Evolutionary conservation across 208 protist species (phyloP).

Genomic region (Phytomonas sp.): DNA sequence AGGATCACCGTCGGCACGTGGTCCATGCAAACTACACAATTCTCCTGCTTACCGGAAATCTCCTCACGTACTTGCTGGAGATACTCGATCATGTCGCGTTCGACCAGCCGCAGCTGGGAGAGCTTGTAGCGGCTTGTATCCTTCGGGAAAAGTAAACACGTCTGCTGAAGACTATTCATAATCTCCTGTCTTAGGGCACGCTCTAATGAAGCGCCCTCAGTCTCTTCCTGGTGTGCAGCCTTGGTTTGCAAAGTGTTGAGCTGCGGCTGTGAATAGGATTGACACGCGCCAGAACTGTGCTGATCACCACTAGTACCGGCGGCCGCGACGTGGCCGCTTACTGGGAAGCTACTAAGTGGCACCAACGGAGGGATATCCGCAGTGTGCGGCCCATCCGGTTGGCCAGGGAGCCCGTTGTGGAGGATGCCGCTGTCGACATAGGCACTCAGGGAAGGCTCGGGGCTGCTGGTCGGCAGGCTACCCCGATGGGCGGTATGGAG

Average conservation of each 20-base stretch:
- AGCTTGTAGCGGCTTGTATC: slow-evolving; percentile 48
- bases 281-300: too few species aligned
- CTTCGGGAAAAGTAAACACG: slow-evolving; percentile 49
- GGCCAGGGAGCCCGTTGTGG: too few species aligned
- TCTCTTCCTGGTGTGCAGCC: slow-evolving; percentile 19
- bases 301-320: too few species aligned
- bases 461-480: too few species aligned
- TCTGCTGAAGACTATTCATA: slow-evolving; percentile 51
- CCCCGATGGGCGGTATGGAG: too few species aligned
- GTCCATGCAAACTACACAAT: slow-evolving; percentile 81
- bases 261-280: too few species aligned
- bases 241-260: neutral
- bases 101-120: slow-evolving; percentile 50
- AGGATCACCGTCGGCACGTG: slow-evolving; percentile 73
- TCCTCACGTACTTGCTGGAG: slow-evolving; percentile 69
- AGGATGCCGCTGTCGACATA: too few species aligned
- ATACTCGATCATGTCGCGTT: slow-evolving; percentile 83
- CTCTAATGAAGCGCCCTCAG: slow-evolving; percentile 41
- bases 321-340: too few species aligned
- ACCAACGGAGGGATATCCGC: too few species aligned
- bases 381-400: too few species aligned
- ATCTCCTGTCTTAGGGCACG: slow-evolving; percentile 56
- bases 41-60: slow-evolving; percentile 59
- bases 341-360: too few species aligned
- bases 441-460: too few species aligned